Evolutionary conservation across 2,329 filamentous ascomycete species (phyloP), one percentile per base, ranked within the genome.

Genomic region (Zasmidium angulare): DNA sequence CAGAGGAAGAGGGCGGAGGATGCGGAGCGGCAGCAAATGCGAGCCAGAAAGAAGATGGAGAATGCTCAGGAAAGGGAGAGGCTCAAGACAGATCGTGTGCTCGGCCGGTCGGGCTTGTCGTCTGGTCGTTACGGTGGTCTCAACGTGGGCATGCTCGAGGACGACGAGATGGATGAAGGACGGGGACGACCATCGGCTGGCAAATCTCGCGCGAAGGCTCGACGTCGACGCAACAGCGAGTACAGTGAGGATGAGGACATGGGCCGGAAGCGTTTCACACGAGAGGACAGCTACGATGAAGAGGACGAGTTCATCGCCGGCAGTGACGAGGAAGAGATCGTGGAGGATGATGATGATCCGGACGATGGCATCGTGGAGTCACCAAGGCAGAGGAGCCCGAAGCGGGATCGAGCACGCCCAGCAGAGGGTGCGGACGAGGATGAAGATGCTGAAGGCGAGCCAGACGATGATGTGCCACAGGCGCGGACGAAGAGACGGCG

Each of bases 231-330:
- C 23, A 73, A 78, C 61, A 75, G 75, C 53, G 78, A 80, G 61
- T 81, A 78, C 60, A 89, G 90, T 66, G 89, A 91, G 61, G 89
- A 93, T 68, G 90, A 90, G 9, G 90, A 92, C 67, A 89, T 91
- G 66, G 89, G 90, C 60, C 79, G 87, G 36, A 84, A 85, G 17
- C 82, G 83, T 40, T 84, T 85, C 29, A 79, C 79, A 49, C 83
- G 84, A 54, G 83, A 88, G 60, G 88, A 93, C 64, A 88, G 91
- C 66, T 93, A 93, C 71, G 89, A 93, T 63, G 82, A 88, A 71
- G 89, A 89, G 31, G 90, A 93, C 69, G 90, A 88, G 58, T 93
- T 93, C 71, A 83, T 93, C 57, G 90, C 88, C 2, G 81, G 81
- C 2, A 91, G 88, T 68, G 89, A 91, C 65, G 89, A 91, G 59